Percentiles rank a stretch among this genome's conserved stretches.
Conservation (phyloP, 352 stramenopile genomes). For the Blastocystis sp. region DNA sequence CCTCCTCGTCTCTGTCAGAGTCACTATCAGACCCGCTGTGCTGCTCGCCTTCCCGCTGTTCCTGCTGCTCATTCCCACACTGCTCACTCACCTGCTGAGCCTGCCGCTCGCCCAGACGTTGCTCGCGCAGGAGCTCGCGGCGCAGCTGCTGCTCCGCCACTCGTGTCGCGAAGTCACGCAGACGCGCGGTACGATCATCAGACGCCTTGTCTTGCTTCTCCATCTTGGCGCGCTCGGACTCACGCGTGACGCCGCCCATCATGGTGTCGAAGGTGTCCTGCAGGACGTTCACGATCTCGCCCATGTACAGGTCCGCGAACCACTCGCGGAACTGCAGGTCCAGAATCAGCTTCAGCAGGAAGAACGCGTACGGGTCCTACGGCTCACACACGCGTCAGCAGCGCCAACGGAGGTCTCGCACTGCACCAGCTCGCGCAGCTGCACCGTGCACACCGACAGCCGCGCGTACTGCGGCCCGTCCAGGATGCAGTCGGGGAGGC, state of each 20-base stretch:
- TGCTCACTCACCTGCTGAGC: too few relatives aligned
- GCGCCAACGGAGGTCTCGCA: not conserved
- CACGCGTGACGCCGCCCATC: not conserved
- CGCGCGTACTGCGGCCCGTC: not conserved
- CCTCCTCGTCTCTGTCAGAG: not conserved
- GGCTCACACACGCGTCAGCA: not conserved
- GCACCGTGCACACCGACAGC: not conserved
- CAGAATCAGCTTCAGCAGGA: constrained; percentile 42
- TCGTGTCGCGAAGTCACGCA: not conserved
- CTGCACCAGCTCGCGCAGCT: constrained; percentile 15
- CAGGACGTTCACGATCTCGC: constrained; percentile 2
- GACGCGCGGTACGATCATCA: too few relatives aligned
- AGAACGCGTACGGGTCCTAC: constrained; percentile 13
- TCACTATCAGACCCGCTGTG: too few relatives aligned
- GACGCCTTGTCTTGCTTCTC: not conserved
- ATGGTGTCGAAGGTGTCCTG: constrained; percentile 11
- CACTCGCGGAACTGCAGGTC: constrained; percentile 42
- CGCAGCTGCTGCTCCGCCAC: not conserved
- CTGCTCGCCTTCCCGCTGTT: too few relatives aligned
- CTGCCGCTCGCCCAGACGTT: not conserved
- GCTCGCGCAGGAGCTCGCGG: not conserved
- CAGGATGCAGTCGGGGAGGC: not conserved
- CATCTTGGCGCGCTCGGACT: not conserved
- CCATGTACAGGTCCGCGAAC: constrained; percentile 51
- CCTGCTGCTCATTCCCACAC: too few relatives aligned